Percentiles rank a stretch among this genome's conserved stretches.
Evolutionary conservation across 306 rosid genomes (phyloP).

Genomic region (Gastrolobium villosum): DNA sequence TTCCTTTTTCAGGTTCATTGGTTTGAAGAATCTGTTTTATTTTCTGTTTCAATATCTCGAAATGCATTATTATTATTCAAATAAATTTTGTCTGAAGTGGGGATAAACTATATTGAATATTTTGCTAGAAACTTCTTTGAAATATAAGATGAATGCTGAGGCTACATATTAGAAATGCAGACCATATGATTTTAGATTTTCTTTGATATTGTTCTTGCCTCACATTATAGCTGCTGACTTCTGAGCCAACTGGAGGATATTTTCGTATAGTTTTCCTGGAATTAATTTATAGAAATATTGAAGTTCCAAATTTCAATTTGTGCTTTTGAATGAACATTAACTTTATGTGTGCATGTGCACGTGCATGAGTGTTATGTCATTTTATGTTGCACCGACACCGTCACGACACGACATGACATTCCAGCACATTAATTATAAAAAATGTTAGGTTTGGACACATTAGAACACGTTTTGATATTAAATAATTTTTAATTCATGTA

Average conservation of each 20-base stretch:
- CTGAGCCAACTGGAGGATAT: constrained; percentile 32
- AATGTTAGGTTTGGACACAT: too few relatives aligned
- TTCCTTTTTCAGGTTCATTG: constrained; percentile 9
- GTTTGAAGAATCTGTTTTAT: constrained; percentile 15
- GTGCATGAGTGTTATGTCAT: constrained; percentile 19
- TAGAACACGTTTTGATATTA: too few relatives aligned
- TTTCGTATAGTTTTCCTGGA: not conserved
- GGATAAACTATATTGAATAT: constrained; percentile 11
- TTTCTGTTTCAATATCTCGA: not conserved
- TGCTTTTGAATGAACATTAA: constrained; percentile 9
- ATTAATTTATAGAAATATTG: not conserved
- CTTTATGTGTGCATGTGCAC: not conserved
- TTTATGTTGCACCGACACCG: too few relatives aligned
- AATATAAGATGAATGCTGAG: not conserved
- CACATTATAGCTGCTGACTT: not conserved
- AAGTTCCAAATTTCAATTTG: constrained; percentile 6
- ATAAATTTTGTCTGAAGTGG: constrained; percentile 16
- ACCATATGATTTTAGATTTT: not conserved
- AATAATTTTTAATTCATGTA: too few relatives aligned
- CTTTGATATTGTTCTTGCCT: constrained; percentile 5
- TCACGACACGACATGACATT: too few relatives aligned
- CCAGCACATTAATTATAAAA: too few relatives aligned
- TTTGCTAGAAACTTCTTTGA: not conserved
- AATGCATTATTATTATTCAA: constrained; percentile 6
- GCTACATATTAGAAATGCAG: not conserved